Base-by-base conservation (phyloP, 768 basidiomycete species). In the Coprinopsis cinerea region DNA sequence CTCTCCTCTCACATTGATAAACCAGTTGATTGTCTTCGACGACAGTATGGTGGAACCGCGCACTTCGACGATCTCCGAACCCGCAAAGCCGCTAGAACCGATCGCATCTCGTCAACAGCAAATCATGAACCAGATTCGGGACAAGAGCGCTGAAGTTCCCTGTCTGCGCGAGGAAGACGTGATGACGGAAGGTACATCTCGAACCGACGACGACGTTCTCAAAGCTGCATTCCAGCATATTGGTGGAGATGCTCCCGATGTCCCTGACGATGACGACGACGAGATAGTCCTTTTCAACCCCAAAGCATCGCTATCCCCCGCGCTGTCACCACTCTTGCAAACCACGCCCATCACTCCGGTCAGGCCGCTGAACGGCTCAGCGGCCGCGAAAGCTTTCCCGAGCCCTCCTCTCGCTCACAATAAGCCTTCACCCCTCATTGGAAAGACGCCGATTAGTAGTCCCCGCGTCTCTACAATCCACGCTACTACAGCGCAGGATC, bases 131-230 rank as follows among this genome's bases (percentile, higher is more conserved):
- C 46, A 55, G 11, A 59, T 66, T 18, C 58, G 61, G 25, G 65
- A 66, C 35, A 58, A 53, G 23, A 54, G 52, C 37, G 10, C 53
- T 44, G 52, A 55, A 32, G 47, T 55, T 32, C 46, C 59, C 44
- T 48, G 49, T 40, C 62, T 68, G 49, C 51, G 45, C 4, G 75
- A 72, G 15, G 81, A 83, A 18, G 88, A 86, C 15, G 76, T 79
- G 44, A 77, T 77, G 56, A 80, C 79, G 37, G 89, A 85, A 17
- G 72, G 78, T 42, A 83, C 82, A 23, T 85, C 81, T 9, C 78
- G 75, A 35, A 88, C 86, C 1, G 90, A 92, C 40, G 89, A 92
- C 54, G 95, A 95, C 58, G 81, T 86, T 0, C 77, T 96, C 27
- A 77, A 74, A 10, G 78, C 83, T 10, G 86, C 80, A 3, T 83